These are phyloP conservation scores for Carex littledalei DNA, from an alignment of 176 grass and related monocot genomes.

Conservation along the genomic window DNA sequence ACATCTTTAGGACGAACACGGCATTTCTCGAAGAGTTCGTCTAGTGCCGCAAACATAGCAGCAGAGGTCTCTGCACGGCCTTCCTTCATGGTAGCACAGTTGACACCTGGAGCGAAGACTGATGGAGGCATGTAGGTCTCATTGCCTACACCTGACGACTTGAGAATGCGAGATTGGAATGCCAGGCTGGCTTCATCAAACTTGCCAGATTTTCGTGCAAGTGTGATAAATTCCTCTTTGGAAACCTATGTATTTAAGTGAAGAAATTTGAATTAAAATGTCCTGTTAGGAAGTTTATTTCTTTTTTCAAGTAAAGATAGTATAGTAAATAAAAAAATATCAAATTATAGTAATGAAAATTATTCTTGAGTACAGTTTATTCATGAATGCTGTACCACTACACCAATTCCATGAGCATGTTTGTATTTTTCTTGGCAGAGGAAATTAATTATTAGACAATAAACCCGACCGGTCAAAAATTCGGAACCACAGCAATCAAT, in stretches of 20 bases:
- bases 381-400: neutral
- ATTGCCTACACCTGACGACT: conserved; percentile 82
- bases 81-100: conserved; percentile 94
- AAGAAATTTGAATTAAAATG: neutral
- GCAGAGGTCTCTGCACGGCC: conserved; percentile 74
- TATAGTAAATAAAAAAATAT: neutral
- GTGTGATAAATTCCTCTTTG: conserved; percentile 71
- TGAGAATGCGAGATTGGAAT: conserved; percentile 80
- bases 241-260: conserved; percentile 37
- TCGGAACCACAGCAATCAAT: neutral
- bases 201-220: conserved; percentile 81
- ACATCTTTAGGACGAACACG: conserved; percentile 89
- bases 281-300: neutral
- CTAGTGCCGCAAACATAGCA: conserved; percentile 79
- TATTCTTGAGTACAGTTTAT: neutral
- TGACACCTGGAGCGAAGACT: conserved; percentile 59
- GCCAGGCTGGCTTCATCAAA: conserved; percentile 91
- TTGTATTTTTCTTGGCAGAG: neutral
- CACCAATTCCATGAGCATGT: neutral
- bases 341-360: neutral
- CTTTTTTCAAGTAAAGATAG: neutral
- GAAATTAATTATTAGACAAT: neutral
- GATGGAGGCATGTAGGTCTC: conserved; percentile 83
- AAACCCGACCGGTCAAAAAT: neutral
- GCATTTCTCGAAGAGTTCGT: conserved; percentile 99